Conservation (phyloP, 148 eudicot genomes). For the Camellia sinensis region DNA sequence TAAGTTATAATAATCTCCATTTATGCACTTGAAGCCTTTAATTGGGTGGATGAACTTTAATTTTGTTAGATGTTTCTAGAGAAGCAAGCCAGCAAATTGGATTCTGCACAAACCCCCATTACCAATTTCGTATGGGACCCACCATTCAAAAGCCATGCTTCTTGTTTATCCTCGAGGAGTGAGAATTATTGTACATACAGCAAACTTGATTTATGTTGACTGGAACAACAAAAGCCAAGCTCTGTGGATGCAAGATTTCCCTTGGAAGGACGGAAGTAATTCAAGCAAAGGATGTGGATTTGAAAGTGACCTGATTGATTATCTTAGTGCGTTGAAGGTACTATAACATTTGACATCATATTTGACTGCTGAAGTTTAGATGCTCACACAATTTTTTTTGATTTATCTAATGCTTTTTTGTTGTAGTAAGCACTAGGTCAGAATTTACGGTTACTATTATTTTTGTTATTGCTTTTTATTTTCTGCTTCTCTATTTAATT, state of each 20-base stretch:
- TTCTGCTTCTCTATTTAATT: not conserved
- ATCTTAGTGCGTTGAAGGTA: slow-evolving; percentile 83
- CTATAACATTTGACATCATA: not conserved
- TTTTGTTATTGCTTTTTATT: not conserved
- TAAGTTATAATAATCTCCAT: slow-evolving; percentile 5
- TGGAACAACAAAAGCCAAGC: slow-evolving; percentile 99
- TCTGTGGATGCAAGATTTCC: slow-evolving; percentile 99
- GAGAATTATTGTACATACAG: slow-evolving; percentile 86
- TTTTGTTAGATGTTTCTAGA: slow-evolving; percentile 44
- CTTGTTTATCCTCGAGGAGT: slow-evolving; percentile 92
- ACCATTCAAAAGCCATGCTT: slow-evolving; percentile 96
- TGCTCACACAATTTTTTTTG: not conserved
- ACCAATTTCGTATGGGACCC: slow-evolving; percentile 95
- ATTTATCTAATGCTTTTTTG: not conserved
- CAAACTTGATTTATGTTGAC: slow-evolving; percentile 88
- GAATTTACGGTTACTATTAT: not conserved
- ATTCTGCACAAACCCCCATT: slow-evolving; percentile 87
- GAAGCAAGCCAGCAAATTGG: slow-evolving; percentile 73
- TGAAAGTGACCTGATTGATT: slow-evolving; percentile 79
- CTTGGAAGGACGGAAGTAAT: slow-evolving; percentile 71
- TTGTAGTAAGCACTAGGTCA: not conserved
- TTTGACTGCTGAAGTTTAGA: not conserved
- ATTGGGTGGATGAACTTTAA: slow-evolving; percentile 7
- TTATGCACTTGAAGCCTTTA: slow-evolving; percentile 15
- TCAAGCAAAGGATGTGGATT: slow-evolving; percentile 55